These are phyloP conservation scores for Aspergillus cejpii DNA, from an alignment of 2,329 filamentous ascomycete genomes.

Conservation along the genomic window DNA sequence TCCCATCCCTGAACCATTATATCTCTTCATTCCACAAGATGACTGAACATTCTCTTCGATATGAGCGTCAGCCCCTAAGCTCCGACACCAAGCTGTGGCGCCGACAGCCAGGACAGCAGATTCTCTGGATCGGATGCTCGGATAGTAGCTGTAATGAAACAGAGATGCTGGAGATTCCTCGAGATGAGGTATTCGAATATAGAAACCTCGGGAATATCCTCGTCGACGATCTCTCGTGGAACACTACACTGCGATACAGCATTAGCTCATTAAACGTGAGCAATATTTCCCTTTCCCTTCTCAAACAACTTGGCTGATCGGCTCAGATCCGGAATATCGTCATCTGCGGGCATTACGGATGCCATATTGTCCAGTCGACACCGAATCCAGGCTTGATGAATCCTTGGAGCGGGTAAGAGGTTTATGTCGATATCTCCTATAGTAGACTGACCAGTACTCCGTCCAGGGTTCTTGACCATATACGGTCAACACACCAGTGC, in stretches of 20 bases:
- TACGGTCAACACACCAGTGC: slow-evolving; percentile 8
- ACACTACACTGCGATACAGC: slow-evolving; percentile 15
- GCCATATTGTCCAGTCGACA: slow-evolving; percentile 12
- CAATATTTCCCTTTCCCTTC: background rate
- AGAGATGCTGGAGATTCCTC: slow-evolving; percentile 7
- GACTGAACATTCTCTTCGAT: background rate
- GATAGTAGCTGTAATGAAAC: slow-evolving; percentile 16
- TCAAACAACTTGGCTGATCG: background rate
- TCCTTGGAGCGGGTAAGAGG: slow-evolving; percentile 15
- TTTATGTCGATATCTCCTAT: background rate
- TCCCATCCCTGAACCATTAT: background rate
- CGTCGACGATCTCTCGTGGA: slow-evolving; percentile 18
- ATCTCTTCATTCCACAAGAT: background rate
- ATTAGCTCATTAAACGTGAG: slow-evolving; percentile 8
- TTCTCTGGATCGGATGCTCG: slow-evolving; percentile 20
- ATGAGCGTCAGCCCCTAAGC: background rate
- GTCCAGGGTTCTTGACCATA: slow-evolving; percentile 11
- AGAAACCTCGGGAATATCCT: slow-evolving; percentile 19
- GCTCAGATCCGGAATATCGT: slow-evolving; percentile 16
- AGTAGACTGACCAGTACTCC: background rate
- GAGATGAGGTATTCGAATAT: slow-evolving; percentile 15
- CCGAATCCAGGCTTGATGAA: slow-evolving; percentile 12
- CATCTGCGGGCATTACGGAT: slow-evolving; percentile 20
- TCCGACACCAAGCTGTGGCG: slow-evolving; percentile 11
- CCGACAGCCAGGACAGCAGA: slow-evolving; percentile 5